Evolutionary conservation across 2,329 filamentous ascomycete species (phyloP).

Genomic region (Fusarium subtropicale): DNA sequence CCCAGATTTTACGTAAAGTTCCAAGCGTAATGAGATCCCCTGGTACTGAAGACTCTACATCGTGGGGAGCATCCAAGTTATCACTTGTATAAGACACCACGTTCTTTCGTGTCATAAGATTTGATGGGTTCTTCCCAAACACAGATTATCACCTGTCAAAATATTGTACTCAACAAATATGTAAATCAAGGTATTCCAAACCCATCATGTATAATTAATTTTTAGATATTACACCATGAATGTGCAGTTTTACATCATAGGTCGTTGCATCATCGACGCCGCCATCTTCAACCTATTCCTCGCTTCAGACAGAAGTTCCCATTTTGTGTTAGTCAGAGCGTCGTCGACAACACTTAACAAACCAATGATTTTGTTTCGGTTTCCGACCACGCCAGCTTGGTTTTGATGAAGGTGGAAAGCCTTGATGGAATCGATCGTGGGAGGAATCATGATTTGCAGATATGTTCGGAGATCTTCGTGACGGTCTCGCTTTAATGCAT

Average conservation of each 20-base stretch:
- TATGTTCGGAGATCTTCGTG: constrained; percentile 47
- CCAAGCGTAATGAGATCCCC: not conserved
- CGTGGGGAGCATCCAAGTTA: not conserved
- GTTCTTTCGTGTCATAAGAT: not conserved
- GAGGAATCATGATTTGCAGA: constrained; percentile 47
- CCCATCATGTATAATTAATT: constrained; percentile 6
- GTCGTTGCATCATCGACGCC: constrained; percentile 46
- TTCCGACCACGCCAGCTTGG: constrained; percentile 46
- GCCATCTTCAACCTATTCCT: constrained; percentile 45
- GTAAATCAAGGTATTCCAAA: constrained; percentile 20
- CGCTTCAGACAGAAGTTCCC: constrained; percentile 46
- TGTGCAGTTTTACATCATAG: constrained; percentile 29
- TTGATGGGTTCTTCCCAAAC: not conserved
- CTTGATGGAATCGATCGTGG: constrained; percentile 46
- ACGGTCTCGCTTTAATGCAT: constrained; percentile 39
- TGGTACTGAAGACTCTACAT: not conserved
- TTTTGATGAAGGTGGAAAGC: constrained; percentile 47
- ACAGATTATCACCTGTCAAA: not conserved
- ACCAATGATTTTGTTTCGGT: constrained; percentile 46
- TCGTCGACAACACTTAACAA: constrained; percentile 45
- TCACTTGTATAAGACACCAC: not conserved
- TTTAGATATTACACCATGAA: not conserved
- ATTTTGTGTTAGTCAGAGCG: constrained; percentile 41
- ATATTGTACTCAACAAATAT: not conserved
- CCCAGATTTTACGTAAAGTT: not conserved